These are phyloP conservation scores for Martiniozyma abietophila DNA, from an alignment of 805 yeast genomes.

Conservation along the genomic window DNA sequence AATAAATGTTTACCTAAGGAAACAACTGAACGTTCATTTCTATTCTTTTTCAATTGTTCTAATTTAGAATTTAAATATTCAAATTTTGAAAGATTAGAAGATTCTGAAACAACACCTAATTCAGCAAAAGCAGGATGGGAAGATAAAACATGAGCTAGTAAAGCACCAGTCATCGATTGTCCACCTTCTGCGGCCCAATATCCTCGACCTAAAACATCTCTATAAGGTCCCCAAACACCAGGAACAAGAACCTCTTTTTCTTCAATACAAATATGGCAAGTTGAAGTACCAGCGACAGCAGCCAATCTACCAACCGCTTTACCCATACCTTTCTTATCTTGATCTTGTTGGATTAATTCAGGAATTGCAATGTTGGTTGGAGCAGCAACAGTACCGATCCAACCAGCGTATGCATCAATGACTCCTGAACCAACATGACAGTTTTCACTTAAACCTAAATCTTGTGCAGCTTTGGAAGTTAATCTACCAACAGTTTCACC, in stretches of 20 bases:
- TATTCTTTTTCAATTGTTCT: constrained; percentile 52
- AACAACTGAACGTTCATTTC: constrained; percentile 61
- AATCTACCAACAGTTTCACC: constrained; percentile 84
- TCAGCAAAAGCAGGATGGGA: constrained; percentile 85
- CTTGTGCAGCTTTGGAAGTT: constrained; percentile 57
- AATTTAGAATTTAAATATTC: constrained; percentile 73
- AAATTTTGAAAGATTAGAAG: constrained; percentile 63
- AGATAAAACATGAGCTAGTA: constrained; percentile 76
- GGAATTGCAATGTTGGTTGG: constrained; percentile 54
- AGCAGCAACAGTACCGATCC: constrained; percentile 98
- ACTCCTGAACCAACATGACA: constrained; percentile 93
- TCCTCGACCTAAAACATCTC: constrained; percentile 83
- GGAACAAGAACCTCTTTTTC: constrained; percentile 79
- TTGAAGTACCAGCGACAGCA: constrained; percentile 97
- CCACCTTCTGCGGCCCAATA: constrained; percentile 98
- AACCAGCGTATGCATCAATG: constrained; percentile 97
- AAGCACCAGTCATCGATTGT: constrained; percentile 95
- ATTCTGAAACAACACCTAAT: constrained; percentile 56
- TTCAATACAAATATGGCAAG: constrained; percentile 89
- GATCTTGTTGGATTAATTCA: constrained; percentile 40
- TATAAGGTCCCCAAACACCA: constrained; percentile 99
- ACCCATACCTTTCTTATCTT: constrained; percentile 37
- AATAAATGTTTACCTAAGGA: constrained; percentile 76
- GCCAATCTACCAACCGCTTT: constrained; percentile 80
- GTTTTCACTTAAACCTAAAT: constrained; percentile 69